Percentiles rank a stretch among this genome's conserved stretches.
These are phyloP conservation scores for Blastobotrys persicus DNA, from an alignment of 1,139 yeast species.

Conservation along the genomic window DNA sequence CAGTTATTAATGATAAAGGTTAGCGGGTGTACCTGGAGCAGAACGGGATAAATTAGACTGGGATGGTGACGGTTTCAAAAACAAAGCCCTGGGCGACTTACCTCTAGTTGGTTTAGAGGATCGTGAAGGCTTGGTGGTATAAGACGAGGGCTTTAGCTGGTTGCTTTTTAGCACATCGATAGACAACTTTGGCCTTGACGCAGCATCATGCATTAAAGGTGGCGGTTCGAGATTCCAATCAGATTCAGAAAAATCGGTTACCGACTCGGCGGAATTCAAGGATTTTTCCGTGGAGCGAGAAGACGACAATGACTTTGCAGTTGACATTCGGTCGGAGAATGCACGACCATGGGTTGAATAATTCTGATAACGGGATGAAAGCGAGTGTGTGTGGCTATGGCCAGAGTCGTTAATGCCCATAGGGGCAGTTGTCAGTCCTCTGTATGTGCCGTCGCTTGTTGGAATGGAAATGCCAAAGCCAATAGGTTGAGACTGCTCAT, in stretches of 20 bases:
- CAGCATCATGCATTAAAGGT: not conserved
- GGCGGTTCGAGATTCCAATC: slow-evolving; percentile 14
- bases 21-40: slow-evolving; percentile 14
- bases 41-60: slow-evolving; percentile 5
- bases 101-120: not conserved
- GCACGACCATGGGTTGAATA: not conserved
- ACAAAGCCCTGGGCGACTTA: slow-evolving; percentile 11
- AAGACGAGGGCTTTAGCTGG: not conserved
- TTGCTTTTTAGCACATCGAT: not conserved
- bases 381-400: not conserved
- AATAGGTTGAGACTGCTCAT: slow-evolving; percentile 2
- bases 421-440: not conserved
- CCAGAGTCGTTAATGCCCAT: not conserved
- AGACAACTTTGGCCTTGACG: not conserved
- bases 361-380: not conserved
- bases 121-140: not conserved
- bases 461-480: slow-evolving; percentile 8
- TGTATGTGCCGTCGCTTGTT: slow-evolving; percentile 8
- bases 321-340: slow-evolving; percentile 3
- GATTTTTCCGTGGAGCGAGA: slow-evolving; percentile 1
- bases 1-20: not conserved
- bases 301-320: not conserved
- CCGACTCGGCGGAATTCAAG: not conserved
- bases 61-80: slow-evolving; percentile 9
- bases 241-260: not conserved